phyloP scores from a whole-genome alignment of 1,139 yeast genomes.

The Lodderomyces oxycetoniae region DNA sequence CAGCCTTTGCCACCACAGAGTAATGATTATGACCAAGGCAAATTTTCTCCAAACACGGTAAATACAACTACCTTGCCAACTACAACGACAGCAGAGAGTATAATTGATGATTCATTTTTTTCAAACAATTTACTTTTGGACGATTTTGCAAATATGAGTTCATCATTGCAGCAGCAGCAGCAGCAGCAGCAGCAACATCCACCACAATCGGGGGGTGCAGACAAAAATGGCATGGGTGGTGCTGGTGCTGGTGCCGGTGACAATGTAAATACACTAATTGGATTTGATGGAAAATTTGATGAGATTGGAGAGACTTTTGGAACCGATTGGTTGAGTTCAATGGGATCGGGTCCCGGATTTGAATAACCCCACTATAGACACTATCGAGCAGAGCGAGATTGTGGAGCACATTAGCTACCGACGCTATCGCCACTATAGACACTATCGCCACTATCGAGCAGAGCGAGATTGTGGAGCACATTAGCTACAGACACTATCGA shows the following conservation, averaged over 20 bases:
- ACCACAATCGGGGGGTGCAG: conserved; percentile 1
- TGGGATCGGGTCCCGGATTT: conserved; percentile 38
- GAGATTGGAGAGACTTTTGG: conserved; percentile 12
- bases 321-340: conserved; percentile 34
- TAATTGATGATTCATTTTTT: conserved; percentile 8
- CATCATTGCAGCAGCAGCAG: not conserved
- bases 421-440: too few relatives aligned
- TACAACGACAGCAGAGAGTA: conserved; percentile 3
- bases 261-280: not conserved
- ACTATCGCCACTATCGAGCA: too few relatives aligned
- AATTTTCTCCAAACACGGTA: not conserved
- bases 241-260: conserved; percentile 2
- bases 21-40: not conserved
- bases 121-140: conserved; percentile 3
- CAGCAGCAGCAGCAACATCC: conserved; percentile 6
- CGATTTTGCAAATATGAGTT: conserved; percentile 1
- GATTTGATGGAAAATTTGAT: conserved; percentile 8
- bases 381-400: too few relatives aligned
- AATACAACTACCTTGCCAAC: not conserved
- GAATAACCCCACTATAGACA: too few relatives aligned
- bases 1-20: not conserved
- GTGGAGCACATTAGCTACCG: too few relatives aligned
- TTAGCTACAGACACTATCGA: too few relatives aligned
- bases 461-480: too few relatives aligned
- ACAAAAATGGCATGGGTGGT: not conserved